Conservation (phyloP, 176 grass and related monocot species). For the Poa pratensis region DNA sequence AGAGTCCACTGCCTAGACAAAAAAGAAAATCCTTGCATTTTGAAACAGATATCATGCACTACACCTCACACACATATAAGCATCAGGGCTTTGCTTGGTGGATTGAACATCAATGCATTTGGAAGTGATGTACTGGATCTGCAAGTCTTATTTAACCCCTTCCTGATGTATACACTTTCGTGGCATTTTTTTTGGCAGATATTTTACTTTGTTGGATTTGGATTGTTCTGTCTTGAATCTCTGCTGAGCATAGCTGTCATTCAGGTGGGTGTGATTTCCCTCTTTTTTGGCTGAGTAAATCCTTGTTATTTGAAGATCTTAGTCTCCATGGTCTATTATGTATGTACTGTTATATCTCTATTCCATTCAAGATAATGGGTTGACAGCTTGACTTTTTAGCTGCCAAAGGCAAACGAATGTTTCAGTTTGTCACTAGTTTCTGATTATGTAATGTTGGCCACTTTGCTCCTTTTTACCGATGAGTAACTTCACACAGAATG, state of each 20-base stretch:
- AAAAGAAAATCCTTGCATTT: slow-evolving; percentile 26
- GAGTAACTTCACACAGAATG: background rate
- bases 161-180: slow-evolving; percentile 17
- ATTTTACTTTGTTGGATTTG: slow-evolving; percentile 96
- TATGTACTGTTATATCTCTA: background rate
- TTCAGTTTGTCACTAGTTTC: background rate
- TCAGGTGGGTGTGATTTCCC: slow-evolving; percentile 56
- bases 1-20: background rate
- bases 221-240: slow-evolving; percentile 88
- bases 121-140: slow-evolving; percentile 12
- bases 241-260: slow-evolving; percentile 86
- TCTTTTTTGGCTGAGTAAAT: background rate
- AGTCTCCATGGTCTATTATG: background rate
- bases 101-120: background rate
- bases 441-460: slow-evolving; percentile 35
- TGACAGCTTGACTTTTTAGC: background rate
- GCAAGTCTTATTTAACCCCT: slow-evolving; percentile 29
- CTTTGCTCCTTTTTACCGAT: no score
- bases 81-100: slow-evolving; percentile 18
- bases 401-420: background rate
- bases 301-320: background rate
- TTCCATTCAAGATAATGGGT: background rate
- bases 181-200: slow-evolving; percentile 59
- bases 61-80: background rate
- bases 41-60: background rate